A percentile compares a stretch with the other conserved stretches of the same genome.
phyloP scores from a whole-genome alignment of 345 rosid genomes.

The Camelina laxa region DNA sequence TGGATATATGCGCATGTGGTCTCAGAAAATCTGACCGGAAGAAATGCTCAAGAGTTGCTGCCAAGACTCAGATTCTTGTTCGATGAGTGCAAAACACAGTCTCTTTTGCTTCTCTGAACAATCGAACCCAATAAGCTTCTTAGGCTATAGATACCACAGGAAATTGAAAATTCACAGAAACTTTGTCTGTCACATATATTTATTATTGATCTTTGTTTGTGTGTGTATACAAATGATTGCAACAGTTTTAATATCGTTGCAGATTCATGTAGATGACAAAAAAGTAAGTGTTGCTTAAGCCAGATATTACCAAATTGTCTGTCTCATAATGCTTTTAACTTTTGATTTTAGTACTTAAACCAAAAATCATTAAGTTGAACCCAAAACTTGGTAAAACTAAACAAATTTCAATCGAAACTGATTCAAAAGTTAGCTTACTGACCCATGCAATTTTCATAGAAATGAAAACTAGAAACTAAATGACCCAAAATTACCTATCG shows the following conservation, averaged over 20 bases:
- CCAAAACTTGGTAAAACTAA: too few species aligned
- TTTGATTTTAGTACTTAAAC: not conserved
- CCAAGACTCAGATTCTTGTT: constrained; percentile 86
- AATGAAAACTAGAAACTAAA: not conserved
- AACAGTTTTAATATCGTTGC: constrained; percentile 7
- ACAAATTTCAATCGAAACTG: too few species aligned
- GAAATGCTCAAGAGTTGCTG: constrained; percentile 92
- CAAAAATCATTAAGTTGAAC: too few species aligned
- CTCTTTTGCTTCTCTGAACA: constrained; percentile 10
- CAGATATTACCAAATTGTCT: not conserved
- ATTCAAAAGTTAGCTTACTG: not conserved
- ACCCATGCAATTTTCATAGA: not conserved
- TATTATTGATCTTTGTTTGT: constrained; percentile 25
- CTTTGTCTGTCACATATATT: constrained; percentile 22
- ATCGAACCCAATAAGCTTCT: not conserved
- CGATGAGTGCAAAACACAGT: constrained; percentile 40
- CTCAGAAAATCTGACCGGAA: constrained; percentile 78
- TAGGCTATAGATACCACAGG: constrained; percentile 27
- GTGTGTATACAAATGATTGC: not conserved
- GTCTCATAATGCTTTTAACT: too few species aligned
- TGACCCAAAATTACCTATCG: not conserved
- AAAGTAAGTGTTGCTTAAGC: not conserved
- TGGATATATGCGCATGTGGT: constrained; percentile 86
- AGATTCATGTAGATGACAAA: not conserved
- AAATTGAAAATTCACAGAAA: constrained; percentile 28